phyloP scores from a whole-genome alignment of 306 rosid species.

The Citrullus colocynthis region DNA sequence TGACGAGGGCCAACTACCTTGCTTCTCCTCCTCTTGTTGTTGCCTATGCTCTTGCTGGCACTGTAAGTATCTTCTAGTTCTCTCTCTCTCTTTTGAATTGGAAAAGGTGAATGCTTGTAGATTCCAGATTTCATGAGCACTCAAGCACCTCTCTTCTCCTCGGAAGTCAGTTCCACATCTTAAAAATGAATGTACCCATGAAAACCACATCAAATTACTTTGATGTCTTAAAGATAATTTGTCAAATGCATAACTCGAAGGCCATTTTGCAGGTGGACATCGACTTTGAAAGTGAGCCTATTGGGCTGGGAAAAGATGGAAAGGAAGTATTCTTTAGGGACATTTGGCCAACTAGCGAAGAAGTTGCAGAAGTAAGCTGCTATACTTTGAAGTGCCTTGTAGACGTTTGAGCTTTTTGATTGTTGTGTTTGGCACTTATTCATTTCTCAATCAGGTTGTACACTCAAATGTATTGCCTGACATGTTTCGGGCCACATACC shows the following conservation, averaged over 20 bases:
- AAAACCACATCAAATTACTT: not conserved
- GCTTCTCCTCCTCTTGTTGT: slow-evolving; percentile 99
- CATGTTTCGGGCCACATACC: slow-evolving; percentile 83
- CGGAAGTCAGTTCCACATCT: no score
- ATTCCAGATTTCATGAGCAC: not conserved
- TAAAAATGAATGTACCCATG: not conserved
- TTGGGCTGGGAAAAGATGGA: slow-evolving; percentile 76
- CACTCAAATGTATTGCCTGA: slow-evolving; percentile 87
- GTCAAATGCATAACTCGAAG: not conserved
- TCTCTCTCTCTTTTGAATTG: not conserved
- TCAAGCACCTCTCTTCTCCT: not conserved
- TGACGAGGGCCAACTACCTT: slow-evolving; percentile 93
- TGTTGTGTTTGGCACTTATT: not conserved
- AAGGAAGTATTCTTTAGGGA: slow-evolving; percentile 60
- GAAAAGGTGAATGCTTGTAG: not conserved
- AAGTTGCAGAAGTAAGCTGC: slow-evolving; percentile 58
- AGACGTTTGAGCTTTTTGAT: not conserved
- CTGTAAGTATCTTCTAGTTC: slow-evolving; percentile 35
- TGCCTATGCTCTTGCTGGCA: slow-evolving; percentile 96
- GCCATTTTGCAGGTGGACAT: slow-evolving; percentile 63
- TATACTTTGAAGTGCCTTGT: slow-evolving; percentile 8
- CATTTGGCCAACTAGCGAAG: slow-evolving; percentile 87
- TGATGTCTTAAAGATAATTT: not conserved
- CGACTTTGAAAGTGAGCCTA: slow-evolving; percentile 67
- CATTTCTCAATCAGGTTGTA: slow-evolving; percentile 39